phyloP scores from a whole-genome alignment of 352 stramenopile species.

The Phytophthora boehmeriae region DNA sequence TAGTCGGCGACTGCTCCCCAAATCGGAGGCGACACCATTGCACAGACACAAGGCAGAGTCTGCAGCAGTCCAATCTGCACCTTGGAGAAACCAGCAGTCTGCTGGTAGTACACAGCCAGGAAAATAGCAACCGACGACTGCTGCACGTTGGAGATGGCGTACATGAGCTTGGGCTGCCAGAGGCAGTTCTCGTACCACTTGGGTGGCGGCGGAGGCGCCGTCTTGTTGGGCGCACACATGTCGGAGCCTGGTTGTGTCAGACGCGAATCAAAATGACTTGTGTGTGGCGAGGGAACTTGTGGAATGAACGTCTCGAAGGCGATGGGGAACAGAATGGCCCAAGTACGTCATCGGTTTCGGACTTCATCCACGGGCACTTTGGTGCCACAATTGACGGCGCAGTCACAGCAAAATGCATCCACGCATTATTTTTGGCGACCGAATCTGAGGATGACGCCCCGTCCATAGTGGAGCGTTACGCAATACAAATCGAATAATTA shows the following conservation, averaged over 20 bases:
- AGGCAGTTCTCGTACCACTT: slow-evolving; percentile 37
- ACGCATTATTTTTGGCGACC: slow-evolving; percentile 26
- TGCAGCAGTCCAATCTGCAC: slow-evolving; percentile 76
- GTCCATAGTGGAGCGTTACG: slow-evolving; percentile 10
- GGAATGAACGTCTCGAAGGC: slow-evolving; percentile 10
- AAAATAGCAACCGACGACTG: slow-evolving; percentile 73
- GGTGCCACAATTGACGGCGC: slow-evolving; percentile 24
- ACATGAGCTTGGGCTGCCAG: slow-evolving; percentile 77
- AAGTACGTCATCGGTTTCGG: slow-evolving; percentile 11
- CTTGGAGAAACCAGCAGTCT: slow-evolving; percentile 65
- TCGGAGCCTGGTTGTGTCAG: slow-evolving; percentile 10
- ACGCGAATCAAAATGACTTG: slow-evolving; percentile 6
- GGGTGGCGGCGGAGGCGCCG: neutral
- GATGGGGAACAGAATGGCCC: neutral
- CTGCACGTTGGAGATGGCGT: slow-evolving; percentile 61
- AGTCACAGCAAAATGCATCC: slow-evolving; percentile 29
- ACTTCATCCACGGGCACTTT: slow-evolving; percentile 32
- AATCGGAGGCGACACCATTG: slow-evolving; percentile 65
- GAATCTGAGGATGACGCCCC: slow-evolving; percentile 9
- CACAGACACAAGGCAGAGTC: slow-evolving; percentile 61
- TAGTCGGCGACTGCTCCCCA: slow-evolving; percentile 70
- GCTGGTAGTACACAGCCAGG: slow-evolving; percentile 71
- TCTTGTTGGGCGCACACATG: slow-evolving; percentile 19
- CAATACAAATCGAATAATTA: neutral
- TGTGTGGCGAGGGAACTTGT: slow-evolving; percentile 5